Evolutionary conservation across 1,284 basidiomycete species (phyloP), one percentile per base, ranked within the genome.

Genomic region (Crucibulum parvulum): DNA sequence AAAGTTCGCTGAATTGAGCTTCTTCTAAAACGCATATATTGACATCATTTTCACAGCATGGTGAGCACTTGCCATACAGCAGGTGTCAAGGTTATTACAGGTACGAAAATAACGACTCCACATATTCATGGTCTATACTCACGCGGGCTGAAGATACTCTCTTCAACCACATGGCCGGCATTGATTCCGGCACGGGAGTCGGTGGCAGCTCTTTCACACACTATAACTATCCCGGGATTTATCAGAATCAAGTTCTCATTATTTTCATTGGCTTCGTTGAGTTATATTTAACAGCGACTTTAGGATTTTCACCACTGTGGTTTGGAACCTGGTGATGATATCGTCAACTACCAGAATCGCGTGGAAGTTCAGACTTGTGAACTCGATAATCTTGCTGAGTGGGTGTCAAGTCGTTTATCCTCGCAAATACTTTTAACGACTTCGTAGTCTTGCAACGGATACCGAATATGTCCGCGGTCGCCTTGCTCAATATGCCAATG

Each of bases 221-320:
- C 59, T 89, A 88, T 67, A 69, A 74, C 50, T 88, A 88, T 68
- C 84, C 85, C 9, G 85, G 83, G 0, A 85, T 84, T 37, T 88
- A 87, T 63, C 74, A 83, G 51, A 64, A 63, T 47, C 75, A 79
- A 65, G 80, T 78, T 7, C 37, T 64, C 55, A 6, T 35, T 50
- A 24, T 58, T 56, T 59, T 15, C 45, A 54, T 37, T 15, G 18
- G 35, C 38, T 18, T 18, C 11, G 24, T 31, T 18, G 50, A 50
- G 38, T 41, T 43, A 34, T 38, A 24, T 47, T 18, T 6, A 9
- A 10, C 10, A 37, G n/a, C 24, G 37, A 41, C 57, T 24, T 31
- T 57, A 85, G 77, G 80, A 89, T 70, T 90, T 90, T 73, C 88
- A 90, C 65, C 81, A 88, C 65, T 90, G 88, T 63, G 86, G 87